Conservation (phyloP, 352 stramenopile species). For the Phytophthora uliginosa region DNA sequence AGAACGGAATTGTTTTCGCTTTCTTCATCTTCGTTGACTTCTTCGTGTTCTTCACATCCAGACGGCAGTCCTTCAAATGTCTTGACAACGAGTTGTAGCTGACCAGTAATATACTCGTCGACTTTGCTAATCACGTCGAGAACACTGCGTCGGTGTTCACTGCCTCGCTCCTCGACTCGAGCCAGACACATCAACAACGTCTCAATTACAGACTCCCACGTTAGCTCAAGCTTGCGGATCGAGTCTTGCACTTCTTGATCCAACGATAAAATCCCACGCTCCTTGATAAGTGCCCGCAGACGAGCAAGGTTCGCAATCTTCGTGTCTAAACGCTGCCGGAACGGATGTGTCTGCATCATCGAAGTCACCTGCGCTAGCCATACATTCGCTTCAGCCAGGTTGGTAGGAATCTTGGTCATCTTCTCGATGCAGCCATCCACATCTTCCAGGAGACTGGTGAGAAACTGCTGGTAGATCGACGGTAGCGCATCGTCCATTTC, state of each 20-base stretch:
- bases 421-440: slow-evolving; percentile 65
- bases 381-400: slow-evolving; percentile 48
- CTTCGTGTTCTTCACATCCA: slow-evolving; percentile 30
- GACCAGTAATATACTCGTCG: slow-evolving; percentile 47
- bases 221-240: slow-evolving; percentile 61
- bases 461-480: slow-evolving; percentile 59
- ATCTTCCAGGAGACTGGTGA: slow-evolving; percentile 56
- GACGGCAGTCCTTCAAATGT: slow-evolving; percentile 53
- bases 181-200: slow-evolving; percentile 67
- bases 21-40: background rate
- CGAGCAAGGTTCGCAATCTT: slow-evolving; percentile 65
- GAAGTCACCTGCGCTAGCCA: slow-evolving; percentile 66
- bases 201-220: slow-evolving; percentile 75
- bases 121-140: slow-evolving; percentile 57
- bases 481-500: slow-evolving; percentile 59
- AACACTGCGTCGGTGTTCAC: slow-evolving; percentile 72
- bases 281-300: slow-evolving; percentile 53
- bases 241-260: slow-evolving; percentile 24
- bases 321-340: slow-evolving; percentile 58
- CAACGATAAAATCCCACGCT: slow-evolving; percentile 17
- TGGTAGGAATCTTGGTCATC: slow-evolving; percentile 72
- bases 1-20: background rate
- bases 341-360: slow-evolving; percentile 63
- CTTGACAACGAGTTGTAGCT: slow-evolving; percentile 48
- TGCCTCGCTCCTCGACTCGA: slow-evolving; percentile 67